These are phyloP conservation scores for Musa beccarii DNA, from an alignment of 176 grass and related monocot species.

Conservation along the genomic window DNA sequence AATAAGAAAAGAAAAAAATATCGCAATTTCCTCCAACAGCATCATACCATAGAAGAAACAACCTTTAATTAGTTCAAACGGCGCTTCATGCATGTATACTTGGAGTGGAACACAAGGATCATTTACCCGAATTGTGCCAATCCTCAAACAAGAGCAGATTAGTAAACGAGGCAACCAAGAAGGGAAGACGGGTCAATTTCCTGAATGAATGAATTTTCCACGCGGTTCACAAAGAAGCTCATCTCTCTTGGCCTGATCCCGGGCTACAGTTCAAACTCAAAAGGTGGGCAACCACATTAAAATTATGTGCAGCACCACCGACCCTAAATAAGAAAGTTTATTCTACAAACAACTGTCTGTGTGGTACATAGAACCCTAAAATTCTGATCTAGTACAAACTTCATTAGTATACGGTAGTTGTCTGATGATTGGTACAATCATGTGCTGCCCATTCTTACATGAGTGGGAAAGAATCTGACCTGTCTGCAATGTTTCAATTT, in stretches of 20 bases:
- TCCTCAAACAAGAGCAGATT: too few species aligned
- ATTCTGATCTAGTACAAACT: conserved; percentile 1
- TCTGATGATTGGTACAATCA: conserved; percentile 9
- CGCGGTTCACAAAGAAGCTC: not conserved
- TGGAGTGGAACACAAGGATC: too few species aligned
- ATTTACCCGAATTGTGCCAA: too few species aligned
- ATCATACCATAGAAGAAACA: too few species aligned
- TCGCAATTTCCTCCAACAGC: too few species aligned
- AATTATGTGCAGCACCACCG: not conserved
- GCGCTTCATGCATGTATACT: too few species aligned
- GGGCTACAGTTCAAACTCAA: not conserved
- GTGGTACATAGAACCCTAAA: conserved; percentile 14
- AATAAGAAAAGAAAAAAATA: too few species aligned
- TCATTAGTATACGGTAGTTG: not conserved
- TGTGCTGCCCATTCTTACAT: conserved; percentile 31
- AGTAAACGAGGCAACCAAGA: too few species aligned
- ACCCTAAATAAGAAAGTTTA: conserved; percentile 15
- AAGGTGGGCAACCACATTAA: not conserved
- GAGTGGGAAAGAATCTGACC: conserved; percentile 50
- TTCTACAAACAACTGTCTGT: conserved; percentile 17
- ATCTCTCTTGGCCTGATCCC: not conserved
- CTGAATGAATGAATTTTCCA: conserved; percentile 7
- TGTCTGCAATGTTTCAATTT: conserved; percentile 72
- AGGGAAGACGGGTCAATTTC: too few species aligned
- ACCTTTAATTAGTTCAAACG: too few species aligned